A percentile compares a stretch with the other conserved stretches of the same genome.
These are phyloP conservation scores for Cladosporium sp. DNA, from an alignment of 2,329 filamentous ascomycete species.

Conservation along the genomic window DNA sequence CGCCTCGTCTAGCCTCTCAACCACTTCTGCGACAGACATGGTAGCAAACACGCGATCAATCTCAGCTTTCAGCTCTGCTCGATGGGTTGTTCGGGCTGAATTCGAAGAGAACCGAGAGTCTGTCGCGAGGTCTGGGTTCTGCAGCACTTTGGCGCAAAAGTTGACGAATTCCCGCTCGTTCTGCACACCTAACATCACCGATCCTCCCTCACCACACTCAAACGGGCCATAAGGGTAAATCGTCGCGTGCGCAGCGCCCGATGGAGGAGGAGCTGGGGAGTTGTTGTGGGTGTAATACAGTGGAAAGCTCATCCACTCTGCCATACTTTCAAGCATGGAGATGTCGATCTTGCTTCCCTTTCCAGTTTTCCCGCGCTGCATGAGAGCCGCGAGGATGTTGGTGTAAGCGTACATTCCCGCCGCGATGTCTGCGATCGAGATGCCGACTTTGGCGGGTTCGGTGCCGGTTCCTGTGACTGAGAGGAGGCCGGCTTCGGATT, in stretches of 20 bases:
- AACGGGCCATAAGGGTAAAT: slow-evolving; percentile 55
- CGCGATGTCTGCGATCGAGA: slow-evolving; percentile 53
- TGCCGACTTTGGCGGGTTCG: slow-evolving; percentile 49
- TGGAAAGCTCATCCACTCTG: slow-evolving; percentile 55
- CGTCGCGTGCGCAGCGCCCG: slow-evolving; percentile 48
- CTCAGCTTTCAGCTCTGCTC: not conserved
- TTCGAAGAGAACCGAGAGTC: slow-evolving; percentile 33
- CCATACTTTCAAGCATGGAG: slow-evolving; percentile 54
- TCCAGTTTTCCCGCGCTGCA: slow-evolving; percentile 42
- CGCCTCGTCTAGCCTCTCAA: slow-evolving; percentile 43
- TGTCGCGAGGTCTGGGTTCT: slow-evolving; percentile 35
- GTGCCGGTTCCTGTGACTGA: slow-evolving; percentile 46
- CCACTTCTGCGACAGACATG: slow-evolving; percentile 37
- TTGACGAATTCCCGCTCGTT: slow-evolving; percentile 52
- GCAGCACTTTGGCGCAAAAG: slow-evolving; percentile 45
- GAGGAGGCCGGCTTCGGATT: slow-evolving; percentile 52
- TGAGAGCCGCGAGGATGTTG: slow-evolving; percentile 48
- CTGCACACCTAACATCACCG: slow-evolving; percentile 53
- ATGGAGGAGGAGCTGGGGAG: slow-evolving; percentile 38
- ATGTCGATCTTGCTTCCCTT: slow-evolving; percentile 48
- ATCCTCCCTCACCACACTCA: slow-evolving; percentile 39
- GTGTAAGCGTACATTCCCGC: slow-evolving; percentile 52
- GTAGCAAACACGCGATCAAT: slow-evolving; percentile 33
- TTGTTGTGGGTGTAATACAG: slow-evolving; percentile 45
- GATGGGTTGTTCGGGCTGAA: not conserved